A percentile compares a stretch with the other conserved stretches of the same genome.
phyloP scores from a whole-genome alignment of 78 protist species.

The Dictyostelium capitatum region DNA sequence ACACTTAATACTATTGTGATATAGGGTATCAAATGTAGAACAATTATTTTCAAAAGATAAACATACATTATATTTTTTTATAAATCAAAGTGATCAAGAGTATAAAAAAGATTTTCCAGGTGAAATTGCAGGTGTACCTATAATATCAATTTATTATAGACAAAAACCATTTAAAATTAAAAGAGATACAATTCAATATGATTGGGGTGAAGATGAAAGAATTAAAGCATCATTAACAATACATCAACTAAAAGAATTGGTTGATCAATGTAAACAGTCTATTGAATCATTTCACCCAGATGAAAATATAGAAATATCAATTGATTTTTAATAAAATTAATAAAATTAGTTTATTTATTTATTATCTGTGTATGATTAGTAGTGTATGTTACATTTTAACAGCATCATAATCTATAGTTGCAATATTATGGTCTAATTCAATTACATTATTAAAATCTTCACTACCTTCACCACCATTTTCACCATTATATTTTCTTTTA shows the following conservation, averaged over 20 bases:
- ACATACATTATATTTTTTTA: slow-evolving; percentile 13
- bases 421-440: too few species aligned
- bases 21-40: slow-evolving; percentile 33
- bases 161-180: slow-evolving; percentile 59
- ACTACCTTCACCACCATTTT: too few species aligned
- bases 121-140: slow-evolving; percentile 69
- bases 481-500: too few species aligned
- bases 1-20: neutral
- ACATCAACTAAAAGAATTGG: slow-evolving; percentile 9
- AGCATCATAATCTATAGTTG: too few species aligned
- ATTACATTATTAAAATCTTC: too few species aligned
- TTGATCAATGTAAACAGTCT: slow-evolving; percentile 11
- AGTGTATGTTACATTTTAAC: too few species aligned
- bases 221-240: neutral
- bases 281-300: slow-evolving; percentile 17
- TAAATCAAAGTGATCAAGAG: slow-evolving; percentile 40
- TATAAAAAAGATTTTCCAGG: slow-evolving; percentile 26
- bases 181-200: slow-evolving; percentile 35
- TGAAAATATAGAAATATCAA: slow-evolving; percentile 11
- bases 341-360: neutral
- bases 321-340: neutral
- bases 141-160: slow-evolving; percentile 29
- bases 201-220: slow-evolving; percentile 58
- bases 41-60: slow-evolving; percentile 41
- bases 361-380: too few species aligned